Percentiles rank a stretch among this genome's conserved stretches.
Evolutionary conservation across 2,329 filamentous ascomycete genomes (phyloP).

Genomic region (Monilinia vaccinii-corymbosi): DNA sequence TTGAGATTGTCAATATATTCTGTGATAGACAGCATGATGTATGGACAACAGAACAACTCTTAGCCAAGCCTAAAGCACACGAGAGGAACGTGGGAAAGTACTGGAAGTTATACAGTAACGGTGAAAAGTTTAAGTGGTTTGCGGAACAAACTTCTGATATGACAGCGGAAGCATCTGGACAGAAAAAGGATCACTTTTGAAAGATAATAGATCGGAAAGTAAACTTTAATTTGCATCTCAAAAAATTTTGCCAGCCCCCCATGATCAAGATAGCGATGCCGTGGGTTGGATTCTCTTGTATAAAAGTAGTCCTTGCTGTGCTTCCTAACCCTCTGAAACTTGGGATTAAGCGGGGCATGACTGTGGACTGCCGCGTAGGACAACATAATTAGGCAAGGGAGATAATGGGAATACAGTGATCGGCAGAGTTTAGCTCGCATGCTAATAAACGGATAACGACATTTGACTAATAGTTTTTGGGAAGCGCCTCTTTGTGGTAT

Average conservation of each 20-base stretch:
- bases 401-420: constrained; percentile 1
- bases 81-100: constrained; percentile 18
- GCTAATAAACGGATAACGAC: constrained; percentile 7
- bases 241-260: background rate
- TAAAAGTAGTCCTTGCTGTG: constrained; percentile 6
- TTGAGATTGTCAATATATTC: constrained; percentile 26
- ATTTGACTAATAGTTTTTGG: background rate
- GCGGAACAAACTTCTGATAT: constrained; percentile 7
- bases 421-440: background rate
- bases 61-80: constrained; percentile 7
- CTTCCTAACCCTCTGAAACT: background rate
- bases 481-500: constrained; percentile 8
- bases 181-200: background rate
- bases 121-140: background rate
- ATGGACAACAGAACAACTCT: background rate
- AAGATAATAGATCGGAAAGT: constrained; percentile 9
- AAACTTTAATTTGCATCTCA: background rate
- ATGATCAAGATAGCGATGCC: background rate
- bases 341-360: background rate
- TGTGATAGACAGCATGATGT: constrained; percentile 8
- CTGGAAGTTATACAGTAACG: constrained; percentile 16
- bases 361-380: constrained; percentile 12
- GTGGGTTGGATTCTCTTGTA: background rate
- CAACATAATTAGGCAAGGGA: constrained; percentile 9
- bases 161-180: constrained; percentile 9